Base-by-base conservation (phyloP, 495 filamentous ascomycete genomes). In the Pseudoneurospora amorphoporcata region DNA sequence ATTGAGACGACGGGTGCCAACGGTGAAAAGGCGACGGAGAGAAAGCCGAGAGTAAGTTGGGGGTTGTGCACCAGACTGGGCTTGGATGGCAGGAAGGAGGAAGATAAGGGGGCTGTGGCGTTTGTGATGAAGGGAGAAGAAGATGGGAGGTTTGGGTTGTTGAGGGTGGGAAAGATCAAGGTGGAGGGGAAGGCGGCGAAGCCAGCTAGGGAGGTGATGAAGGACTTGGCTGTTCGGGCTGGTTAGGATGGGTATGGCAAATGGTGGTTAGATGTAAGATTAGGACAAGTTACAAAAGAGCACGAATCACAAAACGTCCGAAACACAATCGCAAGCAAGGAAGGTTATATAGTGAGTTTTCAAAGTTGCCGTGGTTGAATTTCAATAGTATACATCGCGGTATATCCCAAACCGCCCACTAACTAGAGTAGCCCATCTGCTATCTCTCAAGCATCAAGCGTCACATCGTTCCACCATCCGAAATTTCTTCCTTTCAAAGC, bases 131-230 rank as follows among this genome's bases (percentile, higher is more conserved):
- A 4, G 17, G 32, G 29, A 16, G 40, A 42, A 58, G 45, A 12
- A 12, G 12, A 29, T 7, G 41, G 65, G 29, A 1, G 39, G 17
- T 69, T 77, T 37, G 39, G 76, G 73, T 40, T 70, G 73, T 37
- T 76, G 65, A 75, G 77, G 37, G 58, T 83, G 19, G 71, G 74
- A 14, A 69, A 10, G 2, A 71, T 83, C 39, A 82, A 81, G 73
- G 77, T 81, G 2, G 82, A 84, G 69, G 81, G 83, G 32, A 70
- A 78, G 3, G 65, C 17, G 71, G 4, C 53, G 0, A 65, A 32
- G 29, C 53, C 53, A 6, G 53, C 53, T 65, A 65, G 53, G 12
- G 29, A 65, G 53, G 53, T 65, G 29, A 17, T 65, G 29, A 65
- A 17, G 10, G 53, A 65, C 12, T 3, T 65, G 12, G 53, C 29